Evolutionary conservation across 2,329 filamentous ascomycete species (phyloP).

Genomic region (Fusarium austroafricanum): DNA sequence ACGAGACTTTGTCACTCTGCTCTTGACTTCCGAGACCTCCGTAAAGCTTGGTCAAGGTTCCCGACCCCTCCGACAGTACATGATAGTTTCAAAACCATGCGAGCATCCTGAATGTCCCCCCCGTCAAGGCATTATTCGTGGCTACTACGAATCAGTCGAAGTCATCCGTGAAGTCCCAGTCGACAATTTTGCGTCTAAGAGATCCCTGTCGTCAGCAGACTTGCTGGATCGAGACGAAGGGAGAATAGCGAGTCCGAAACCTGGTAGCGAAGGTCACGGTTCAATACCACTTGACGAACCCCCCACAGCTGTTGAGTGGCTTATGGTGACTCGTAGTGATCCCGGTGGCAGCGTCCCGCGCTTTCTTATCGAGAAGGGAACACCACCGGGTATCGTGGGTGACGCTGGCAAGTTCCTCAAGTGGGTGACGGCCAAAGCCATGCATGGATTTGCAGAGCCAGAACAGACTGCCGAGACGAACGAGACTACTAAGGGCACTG

Average conservation of each 20-base stretch:
- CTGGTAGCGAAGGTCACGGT: constrained; percentile 28
- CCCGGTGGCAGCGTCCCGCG: constrained; percentile 88
- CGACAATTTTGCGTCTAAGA: constrained; percentile 52
- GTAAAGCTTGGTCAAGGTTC: constrained; percentile 47
- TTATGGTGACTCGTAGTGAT: constrained; percentile 91
- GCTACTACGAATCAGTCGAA: constrained; percentile 91
- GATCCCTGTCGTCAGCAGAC: constrained; percentile 51
- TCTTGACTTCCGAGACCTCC: constrained; percentile 73
- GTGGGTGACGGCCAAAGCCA: constrained; percentile 67
- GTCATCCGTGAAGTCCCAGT: constrained; percentile 85
- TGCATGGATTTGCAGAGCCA: constrained; percentile 50
- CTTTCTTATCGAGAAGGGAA: constrained; percentile 92
- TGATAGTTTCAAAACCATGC: constrained; percentile 89
- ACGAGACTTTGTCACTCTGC: constrained; percentile 85
- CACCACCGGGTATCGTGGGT: constrained; percentile 80
- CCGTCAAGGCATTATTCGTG: constrained; percentile 80
- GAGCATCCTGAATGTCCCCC: constrained; percentile 78
- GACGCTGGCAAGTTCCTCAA: constrained; percentile 86
- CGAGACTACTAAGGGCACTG: constrained; percentile 2
- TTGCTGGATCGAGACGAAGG: constrained; percentile 45
- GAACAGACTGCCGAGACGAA: constrained; percentile 19
- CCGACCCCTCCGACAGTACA: constrained; percentile 74
- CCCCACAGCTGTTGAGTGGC: constrained; percentile 78
- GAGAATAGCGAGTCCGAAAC: constrained; percentile 29
- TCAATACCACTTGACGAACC: constrained; percentile 43